phyloP scores from a whole-genome alignment of 495 filamentous ascomycete species.

The Tuber microsphaerosporum region DNA sequence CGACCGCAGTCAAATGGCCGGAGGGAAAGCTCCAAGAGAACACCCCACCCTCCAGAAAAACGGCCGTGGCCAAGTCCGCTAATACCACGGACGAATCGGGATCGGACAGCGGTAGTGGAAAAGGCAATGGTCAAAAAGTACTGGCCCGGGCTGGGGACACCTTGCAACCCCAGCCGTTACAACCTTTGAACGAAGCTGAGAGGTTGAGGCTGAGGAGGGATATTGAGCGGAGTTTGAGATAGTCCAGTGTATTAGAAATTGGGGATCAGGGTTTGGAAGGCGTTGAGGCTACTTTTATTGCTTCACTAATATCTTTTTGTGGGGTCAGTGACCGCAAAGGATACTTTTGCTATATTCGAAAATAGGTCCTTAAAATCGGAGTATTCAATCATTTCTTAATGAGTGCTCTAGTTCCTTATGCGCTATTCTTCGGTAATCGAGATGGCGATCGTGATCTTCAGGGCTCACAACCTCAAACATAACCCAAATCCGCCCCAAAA shows the following conservation, averaged over 20 bases:
- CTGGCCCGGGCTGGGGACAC: neutral
- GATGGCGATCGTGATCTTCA: neutral
- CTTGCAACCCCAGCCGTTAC: neutral
- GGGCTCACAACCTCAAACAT: neutral
- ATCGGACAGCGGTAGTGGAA: neutral
- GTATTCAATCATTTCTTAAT: neutral
- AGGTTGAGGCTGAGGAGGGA: slow-evolving; percentile 30
- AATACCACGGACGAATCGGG: neutral
- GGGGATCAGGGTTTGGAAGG: neutral
- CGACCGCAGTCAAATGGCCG: neutral
- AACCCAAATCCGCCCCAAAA: neutral
- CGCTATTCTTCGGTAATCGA: neutral
- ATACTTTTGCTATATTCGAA: neutral
- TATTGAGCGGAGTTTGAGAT: slow-evolving; percentile 32
- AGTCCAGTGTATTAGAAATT: neutral
- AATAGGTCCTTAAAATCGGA: neutral
- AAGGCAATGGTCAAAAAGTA: neutral
- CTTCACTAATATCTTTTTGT: neutral
- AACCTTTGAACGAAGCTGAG: slow-evolving; percentile 14
- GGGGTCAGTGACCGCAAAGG: neutral
- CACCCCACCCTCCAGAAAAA: neutral
- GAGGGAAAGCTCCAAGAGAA: neutral
- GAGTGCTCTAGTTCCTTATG: neutral
- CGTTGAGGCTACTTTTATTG: slow-evolving; percentile 5
- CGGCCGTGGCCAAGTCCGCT: neutral